These are phyloP conservation scores for Acer saccharum DNA, from an alignment of 345 rosid species.

Conservation along the genomic window DNA sequence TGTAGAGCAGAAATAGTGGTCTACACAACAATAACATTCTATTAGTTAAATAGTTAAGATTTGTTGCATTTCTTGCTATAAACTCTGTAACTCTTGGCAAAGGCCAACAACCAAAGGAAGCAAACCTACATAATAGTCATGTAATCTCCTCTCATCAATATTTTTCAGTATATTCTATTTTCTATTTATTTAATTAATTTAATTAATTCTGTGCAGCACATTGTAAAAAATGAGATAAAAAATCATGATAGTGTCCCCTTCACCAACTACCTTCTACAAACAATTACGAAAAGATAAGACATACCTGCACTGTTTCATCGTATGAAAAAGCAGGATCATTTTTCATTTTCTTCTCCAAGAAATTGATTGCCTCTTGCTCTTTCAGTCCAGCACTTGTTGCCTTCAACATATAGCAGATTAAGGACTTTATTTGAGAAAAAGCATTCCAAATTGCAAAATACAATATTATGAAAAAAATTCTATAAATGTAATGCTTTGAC, in stretches of 20 bases:
- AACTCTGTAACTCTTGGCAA: background rate
- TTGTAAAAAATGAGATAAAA: background rate
- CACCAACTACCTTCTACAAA: background rate
- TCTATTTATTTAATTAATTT: background rate
- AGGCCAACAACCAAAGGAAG: background rate
- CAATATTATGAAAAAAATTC: background rate
- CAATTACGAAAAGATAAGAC: background rate
- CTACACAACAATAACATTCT: slow-evolving; percentile 30
- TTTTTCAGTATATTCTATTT: background rate
- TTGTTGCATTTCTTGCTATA: background rate
- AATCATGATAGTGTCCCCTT: background rate
- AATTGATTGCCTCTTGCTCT: slow-evolving; percentile 98
- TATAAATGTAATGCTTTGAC: background rate
- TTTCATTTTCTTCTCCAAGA: slow-evolving; percentile 99
- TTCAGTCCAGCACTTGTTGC: slow-evolving; percentile 97
- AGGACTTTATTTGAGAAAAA: slow-evolving; percentile 7
- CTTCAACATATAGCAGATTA: slow-evolving; percentile 28
- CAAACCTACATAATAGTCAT: background rate
- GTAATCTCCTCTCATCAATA: background rate
- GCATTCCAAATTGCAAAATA: background rate
- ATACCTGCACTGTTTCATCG: slow-evolving; percentile 96
- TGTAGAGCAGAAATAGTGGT: slow-evolving; percentile 83
- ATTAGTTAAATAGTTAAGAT: too few species aligned
- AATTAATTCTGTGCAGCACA: background rate
- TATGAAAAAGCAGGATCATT: slow-evolving; percentile 82